Evolutionary conservation across 768 basidiomycete species (phyloP).

Genomic region (Serendipita sp.): DNA sequence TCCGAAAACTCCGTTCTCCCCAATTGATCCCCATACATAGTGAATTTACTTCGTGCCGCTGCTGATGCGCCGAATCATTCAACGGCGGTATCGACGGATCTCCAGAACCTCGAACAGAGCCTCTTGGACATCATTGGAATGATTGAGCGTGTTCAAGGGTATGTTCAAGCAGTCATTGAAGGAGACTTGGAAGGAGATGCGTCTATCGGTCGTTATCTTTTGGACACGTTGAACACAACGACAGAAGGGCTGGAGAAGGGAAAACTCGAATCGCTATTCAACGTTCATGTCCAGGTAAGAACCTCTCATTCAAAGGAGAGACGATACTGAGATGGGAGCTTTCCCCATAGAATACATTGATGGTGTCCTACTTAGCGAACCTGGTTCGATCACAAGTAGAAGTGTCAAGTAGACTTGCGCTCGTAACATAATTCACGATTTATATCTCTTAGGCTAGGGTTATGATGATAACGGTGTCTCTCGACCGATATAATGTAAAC

Average conservation of each 20-base stretch:
- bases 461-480: too few species aligned
- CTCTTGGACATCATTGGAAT: slow-evolving; percentile 54
- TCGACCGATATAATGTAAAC: too few species aligned
- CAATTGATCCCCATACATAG: slow-evolving; percentile 35
- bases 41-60: slow-evolving; percentile 45
- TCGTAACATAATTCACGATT: slow-evolving; percentile 29
- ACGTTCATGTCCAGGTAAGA: slow-evolving; percentile 55
- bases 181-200: slow-evolving; percentile 71
- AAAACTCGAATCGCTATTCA: slow-evolving; percentile 38
- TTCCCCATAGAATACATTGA: slow-evolving; percentile 59
- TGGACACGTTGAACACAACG: slow-evolving; percentile 69
- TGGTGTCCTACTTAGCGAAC: slow-evolving; percentile 90
- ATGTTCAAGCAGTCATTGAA: slow-evolving; percentile 64
- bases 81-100: slow-evolving; percentile 35
- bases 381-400: slow-evolving; percentile 88
- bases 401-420: slow-evolving; percentile 71
- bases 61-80: slow-evolving; percentile 15
- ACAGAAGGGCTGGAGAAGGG: slow-evolving; percentile 50
- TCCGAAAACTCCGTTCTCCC: too few species aligned
- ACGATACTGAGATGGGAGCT: too few species aligned
- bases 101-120: slow-evolving; percentile 62
- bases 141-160: slow-evolving; percentile 72
- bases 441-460: neutral
- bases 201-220: slow-evolving; percentile 77
- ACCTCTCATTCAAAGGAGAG: neutral